Evolutionary conservation across 1,139 yeast genomes (phyloP), one percentile per base, ranked within the genome.

Genomic region (Yamadazyma diddensiae): DNA sequence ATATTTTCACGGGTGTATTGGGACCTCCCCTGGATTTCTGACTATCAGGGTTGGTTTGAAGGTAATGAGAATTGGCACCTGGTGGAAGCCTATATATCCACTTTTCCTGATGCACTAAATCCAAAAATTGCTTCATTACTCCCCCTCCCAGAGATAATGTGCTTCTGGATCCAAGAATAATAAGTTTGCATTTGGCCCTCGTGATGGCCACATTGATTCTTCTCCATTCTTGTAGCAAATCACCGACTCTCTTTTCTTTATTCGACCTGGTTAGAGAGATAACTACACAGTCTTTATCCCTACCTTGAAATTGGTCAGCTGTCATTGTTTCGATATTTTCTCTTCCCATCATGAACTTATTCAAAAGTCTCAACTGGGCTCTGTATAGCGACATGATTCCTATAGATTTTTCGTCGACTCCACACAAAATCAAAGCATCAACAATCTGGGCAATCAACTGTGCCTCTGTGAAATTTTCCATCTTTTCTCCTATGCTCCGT

Each of bases 261-360:
- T 90, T 92, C 2, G 95, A 82, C 28, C 96, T 67, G 3, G 90
- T 97, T 43, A 92, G 61, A 1, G 97, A 88, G 5, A 94, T 78
- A 2, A 94, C 76, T 10, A 94, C 79, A 47, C 95, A 82, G 31
- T 88, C 94, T 54, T 88, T 92, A 54, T 94, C 99, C 35, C 97
- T 71, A 0, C 98, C 99, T 58, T 94, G 98, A 45, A 84, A 92
- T 43, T 86, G 92, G 55, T 94, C 99, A 0, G 97, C 97, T 0
- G 98, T 94, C 39, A 92, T 63, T 16, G 86, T 71, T 46, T 92
- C 97, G 24, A 92, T 61, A 0, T 66, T 73, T 3, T 57, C 52
- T 12, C 62, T 55, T 2, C 53, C 51, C 0, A 54, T 40, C 24
- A 83, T 61, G 18, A 61, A 55, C 10, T 72, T 63, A 28, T 66